Percentiles rank a stretch among this genome's conserved stretches.
phyloP scores from a whole-genome alignment of 805 yeast genomes.

The Sungouiozyma ichnusensis region DNA sequence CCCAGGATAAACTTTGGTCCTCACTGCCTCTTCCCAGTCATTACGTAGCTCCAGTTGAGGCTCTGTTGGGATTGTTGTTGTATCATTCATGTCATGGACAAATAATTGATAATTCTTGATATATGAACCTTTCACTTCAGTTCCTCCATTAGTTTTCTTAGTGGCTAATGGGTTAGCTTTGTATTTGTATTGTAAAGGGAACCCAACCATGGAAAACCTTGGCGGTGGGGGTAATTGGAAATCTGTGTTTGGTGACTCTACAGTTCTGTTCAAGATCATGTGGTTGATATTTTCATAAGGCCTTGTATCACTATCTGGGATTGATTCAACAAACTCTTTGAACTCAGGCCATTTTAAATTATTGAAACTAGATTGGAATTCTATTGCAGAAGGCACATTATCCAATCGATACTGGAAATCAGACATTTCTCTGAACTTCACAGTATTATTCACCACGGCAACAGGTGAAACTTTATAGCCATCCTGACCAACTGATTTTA shows the following conservation, averaged over 20 bases:
- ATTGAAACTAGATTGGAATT: slow-evolving; percentile 21
- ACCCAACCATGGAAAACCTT: slow-evolving; percentile 59
- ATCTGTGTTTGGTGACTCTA: slow-evolving; percentile 17
- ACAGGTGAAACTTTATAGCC: slow-evolving; percentile 44
- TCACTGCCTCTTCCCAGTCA: slow-evolving; percentile 33
- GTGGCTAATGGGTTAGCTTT: slow-evolving; percentile 56
- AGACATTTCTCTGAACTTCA: slow-evolving; percentile 73
- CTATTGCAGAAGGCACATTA: slow-evolving; percentile 40
- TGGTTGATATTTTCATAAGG: slow-evolving; percentile 30
- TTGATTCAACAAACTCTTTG: slow-evolving; percentile 23
- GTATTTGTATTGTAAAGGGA: slow-evolving; percentile 71
- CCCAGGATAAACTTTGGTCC: slow-evolving; percentile 26
- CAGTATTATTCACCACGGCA: slow-evolving; percentile 57
- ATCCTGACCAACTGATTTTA: slow-evolving; percentile 28
- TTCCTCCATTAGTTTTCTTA: slow-evolving; percentile 44
- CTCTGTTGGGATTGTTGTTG: slow-evolving; percentile 35
- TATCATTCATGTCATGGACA: slow-evolving; percentile 37
- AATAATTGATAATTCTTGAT: slow-evolving; percentile 34
- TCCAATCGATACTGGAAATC: slow-evolving; percentile 73
- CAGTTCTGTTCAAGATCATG: slow-evolving; percentile 16
- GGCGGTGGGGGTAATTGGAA: slow-evolving; percentile 72
- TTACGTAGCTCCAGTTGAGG: slow-evolving; percentile 41
- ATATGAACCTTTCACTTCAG: slow-evolving; percentile 35
- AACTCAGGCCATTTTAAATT: slow-evolving; percentile 25
- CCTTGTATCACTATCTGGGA: slow-evolving; percentile 30